A percentile compares a stretch with the other conserved stretches of the same genome.
phyloP scores from a whole-genome alignment of 2,329 filamentous ascomycete species.

The Ophiostoma australiae region DNA sequence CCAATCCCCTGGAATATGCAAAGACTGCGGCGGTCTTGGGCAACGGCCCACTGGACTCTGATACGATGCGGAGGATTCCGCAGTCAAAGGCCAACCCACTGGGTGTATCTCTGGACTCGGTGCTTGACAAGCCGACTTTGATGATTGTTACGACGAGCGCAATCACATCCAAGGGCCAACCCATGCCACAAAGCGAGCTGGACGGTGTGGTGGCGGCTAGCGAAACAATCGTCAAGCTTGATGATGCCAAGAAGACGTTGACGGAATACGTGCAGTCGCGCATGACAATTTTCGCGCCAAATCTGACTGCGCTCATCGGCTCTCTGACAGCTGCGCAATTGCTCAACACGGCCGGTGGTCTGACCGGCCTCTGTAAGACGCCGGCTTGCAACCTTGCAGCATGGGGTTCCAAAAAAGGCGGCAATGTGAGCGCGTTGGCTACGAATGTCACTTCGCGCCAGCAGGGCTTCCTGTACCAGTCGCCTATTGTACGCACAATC shows the following conservation, averaged over 20 bases:
- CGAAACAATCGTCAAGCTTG: slow-evolving; percentile 80
- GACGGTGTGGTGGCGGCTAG: slow-evolving; percentile 71
- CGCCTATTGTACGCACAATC: slow-evolving; percentile 79
- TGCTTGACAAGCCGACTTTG: slow-evolving; percentile 81
- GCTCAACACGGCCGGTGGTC: slow-evolving; percentile 87
- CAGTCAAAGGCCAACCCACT: slow-evolving; percentile 73
- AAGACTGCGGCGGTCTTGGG: slow-evolving; percentile 90
- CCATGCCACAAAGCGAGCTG: slow-evolving; percentile 71
- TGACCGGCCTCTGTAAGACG: slow-evolving; percentile 83
- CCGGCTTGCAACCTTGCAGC: slow-evolving; percentile 89
- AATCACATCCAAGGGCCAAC: slow-evolving; percentile 76
- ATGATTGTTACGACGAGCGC: slow-evolving; percentile 97
- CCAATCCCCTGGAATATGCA: slow-evolving; percentile 89
- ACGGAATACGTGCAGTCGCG: slow-evolving; percentile 94
- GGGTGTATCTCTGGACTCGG: slow-evolving; percentile 66
- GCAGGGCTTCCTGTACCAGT: slow-evolving; percentile 90
- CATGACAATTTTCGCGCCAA: slow-evolving; percentile 94
- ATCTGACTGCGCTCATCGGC: slow-evolving; percentile 83
- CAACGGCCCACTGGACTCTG: slow-evolving; percentile 79
- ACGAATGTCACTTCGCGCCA: slow-evolving; percentile 88
- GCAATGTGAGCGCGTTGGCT: slow-evolving; percentile 69
- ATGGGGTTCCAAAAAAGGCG: slow-evolving; percentile 83
- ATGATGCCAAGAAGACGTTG: slow-evolving; percentile 78
- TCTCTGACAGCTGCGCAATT: slow-evolving; percentile 91
- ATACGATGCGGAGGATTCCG: slow-evolving; percentile 74